Percentiles rank a stretch among this genome's conserved stretches.
These are phyloP conservation scores for Thecaphora thlaspeos DNA, from an alignment of 1,284 basidiomycete genomes.

Conservation along the genomic window DNA sequence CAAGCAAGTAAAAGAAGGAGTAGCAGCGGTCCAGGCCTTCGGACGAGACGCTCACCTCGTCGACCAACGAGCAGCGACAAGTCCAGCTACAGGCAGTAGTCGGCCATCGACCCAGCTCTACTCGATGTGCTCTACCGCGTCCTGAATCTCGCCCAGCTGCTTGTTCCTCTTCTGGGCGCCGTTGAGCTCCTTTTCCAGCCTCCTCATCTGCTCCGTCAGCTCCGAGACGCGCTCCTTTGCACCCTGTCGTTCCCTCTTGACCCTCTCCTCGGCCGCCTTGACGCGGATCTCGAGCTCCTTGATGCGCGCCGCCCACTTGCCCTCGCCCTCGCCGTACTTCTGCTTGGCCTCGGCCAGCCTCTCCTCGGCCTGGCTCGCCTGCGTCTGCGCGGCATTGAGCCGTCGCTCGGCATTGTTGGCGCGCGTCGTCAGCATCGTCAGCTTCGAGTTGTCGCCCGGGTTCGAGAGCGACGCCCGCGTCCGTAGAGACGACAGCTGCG, in stretches of 20 bases:
- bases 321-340: constrained; percentile 42
- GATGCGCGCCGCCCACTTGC: constrained; percentile 50
- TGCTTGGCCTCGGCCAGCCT: constrained; percentile 78
- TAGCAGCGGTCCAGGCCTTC: no score
- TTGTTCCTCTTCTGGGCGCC: constrained; percentile 2
- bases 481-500: constrained; percentile 70
- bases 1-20: no score
- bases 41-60: no score
- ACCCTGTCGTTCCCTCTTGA: constrained; percentile 91
- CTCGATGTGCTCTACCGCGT: constrained; percentile 1
- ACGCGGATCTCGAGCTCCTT: constrained; percentile 76
- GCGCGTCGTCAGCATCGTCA: constrained; percentile 37
- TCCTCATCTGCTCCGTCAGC: constrained; percentile 52
- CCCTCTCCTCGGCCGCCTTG: constrained; percentile 83
- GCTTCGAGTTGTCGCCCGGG: constrained; percentile 38
- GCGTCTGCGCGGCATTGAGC: constrained; percentile 75
- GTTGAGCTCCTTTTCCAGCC: constrained; percentile 4
- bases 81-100: no score
- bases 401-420: constrained; percentile 67
- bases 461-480: constrained; percentile 57
- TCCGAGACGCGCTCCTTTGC: constrained; percentile 73
- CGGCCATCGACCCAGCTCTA: no score
- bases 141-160: constrained; percentile 2
- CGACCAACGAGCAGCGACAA: no score
- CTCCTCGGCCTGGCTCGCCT: constrained; percentile 77